Percentiles rank a stretch among this genome's conserved stretches.
Conservation (phyloP, 2,329 filamentous ascomycete species). For the Fusarium sp. region DNA sequence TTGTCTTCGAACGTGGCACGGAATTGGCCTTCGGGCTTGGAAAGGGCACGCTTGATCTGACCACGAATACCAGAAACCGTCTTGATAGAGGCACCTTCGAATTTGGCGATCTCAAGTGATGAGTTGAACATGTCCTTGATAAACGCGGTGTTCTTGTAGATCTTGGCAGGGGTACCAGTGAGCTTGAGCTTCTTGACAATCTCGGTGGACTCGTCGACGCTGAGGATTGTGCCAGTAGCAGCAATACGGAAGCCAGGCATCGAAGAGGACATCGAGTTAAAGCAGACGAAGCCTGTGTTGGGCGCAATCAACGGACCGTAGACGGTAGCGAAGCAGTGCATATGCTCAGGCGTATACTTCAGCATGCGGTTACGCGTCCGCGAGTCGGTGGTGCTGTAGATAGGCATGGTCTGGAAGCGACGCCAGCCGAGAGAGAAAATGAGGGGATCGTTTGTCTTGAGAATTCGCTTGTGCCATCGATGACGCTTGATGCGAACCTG, state of each 20-base stretch:
- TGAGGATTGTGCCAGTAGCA: slow-evolving; percentile 91
- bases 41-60: slow-evolving; percentile 95
- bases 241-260: slow-evolving; percentile 93
- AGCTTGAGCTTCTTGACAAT: slow-evolving; percentile 99
- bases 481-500: slow-evolving; percentile 97
- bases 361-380: slow-evolving; percentile 96
- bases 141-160: slow-evolving; percentile 99
- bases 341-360: slow-evolving; percentile 98
- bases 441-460: slow-evolving; percentile 97
- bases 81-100: slow-evolving; percentile 94
- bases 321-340: slow-evolving; percentile 98
- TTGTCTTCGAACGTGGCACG: slow-evolving; percentile 99
- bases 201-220: slow-evolving; percentile 93
- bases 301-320: slow-evolving; percentile 95
- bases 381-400: slow-evolving; percentile 96
- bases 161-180: slow-evolving; percentile 92
- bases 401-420: slow-evolving; percentile 89
- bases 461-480: slow-evolving; percentile 98
- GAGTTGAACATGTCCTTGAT: slow-evolving; percentile 99
- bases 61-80: slow-evolving; percentile 96
- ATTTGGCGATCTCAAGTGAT: slow-evolving; percentile 94
- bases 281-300: slow-evolving; percentile 94
- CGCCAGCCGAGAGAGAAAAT: slow-evolving; percentile 98
- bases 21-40: slow-evolving; percentile 94
- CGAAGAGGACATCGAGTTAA: slow-evolving; percentile 86